Conservation (phyloP, 108 stramenopile species). For the Fistulifera pelliculosa region DNA sequence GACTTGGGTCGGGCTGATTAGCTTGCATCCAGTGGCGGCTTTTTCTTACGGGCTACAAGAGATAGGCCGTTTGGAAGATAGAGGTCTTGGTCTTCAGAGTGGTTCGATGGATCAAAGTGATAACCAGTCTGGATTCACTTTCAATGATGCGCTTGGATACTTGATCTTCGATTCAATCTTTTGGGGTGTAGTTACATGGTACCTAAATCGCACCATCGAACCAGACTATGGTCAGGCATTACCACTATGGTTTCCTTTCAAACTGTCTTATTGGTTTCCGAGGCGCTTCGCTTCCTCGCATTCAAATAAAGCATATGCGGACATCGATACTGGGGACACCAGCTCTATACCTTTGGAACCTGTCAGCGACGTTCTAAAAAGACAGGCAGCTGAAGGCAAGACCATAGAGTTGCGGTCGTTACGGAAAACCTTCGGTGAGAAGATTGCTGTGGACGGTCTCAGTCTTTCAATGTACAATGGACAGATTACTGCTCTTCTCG, state of each 20-base stretch:
- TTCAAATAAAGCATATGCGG: constrained; percentile 6
- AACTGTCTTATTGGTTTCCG: constrained; percentile 64
- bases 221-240: constrained; percentile 77
- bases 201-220: constrained; percentile 74
- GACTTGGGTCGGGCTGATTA: constrained; percentile 29
- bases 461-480: constrained; percentile 81
- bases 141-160: constrained; percentile 31
- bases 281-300: constrained; percentile 4
- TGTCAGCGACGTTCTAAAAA: constrained; percentile 37
- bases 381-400: constrained; percentile 29
- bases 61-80: constrained; percentile 72
- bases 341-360: constrained; percentile 39
- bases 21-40: constrained; percentile 73
- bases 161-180: constrained; percentile 66
- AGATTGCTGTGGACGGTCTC: constrained; percentile 87
- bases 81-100: constrained; percentile 44
- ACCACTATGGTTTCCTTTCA: constrained; percentile 77
- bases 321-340: constrained; percentile 6
- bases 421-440: constrained; percentile 78
- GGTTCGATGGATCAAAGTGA: constrained; percentile 37
- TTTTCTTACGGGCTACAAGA: constrained; percentile 69
- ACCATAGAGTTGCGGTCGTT: constrained; percentile 60
- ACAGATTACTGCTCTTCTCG: constrained; percentile 89
- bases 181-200: constrained; percentile 80
- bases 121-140: constrained; percentile 55